Evolutionary conservation across 495 filamentous ascomycete species (phyloP).

Genomic region (Tuber melanosporum): DNA sequence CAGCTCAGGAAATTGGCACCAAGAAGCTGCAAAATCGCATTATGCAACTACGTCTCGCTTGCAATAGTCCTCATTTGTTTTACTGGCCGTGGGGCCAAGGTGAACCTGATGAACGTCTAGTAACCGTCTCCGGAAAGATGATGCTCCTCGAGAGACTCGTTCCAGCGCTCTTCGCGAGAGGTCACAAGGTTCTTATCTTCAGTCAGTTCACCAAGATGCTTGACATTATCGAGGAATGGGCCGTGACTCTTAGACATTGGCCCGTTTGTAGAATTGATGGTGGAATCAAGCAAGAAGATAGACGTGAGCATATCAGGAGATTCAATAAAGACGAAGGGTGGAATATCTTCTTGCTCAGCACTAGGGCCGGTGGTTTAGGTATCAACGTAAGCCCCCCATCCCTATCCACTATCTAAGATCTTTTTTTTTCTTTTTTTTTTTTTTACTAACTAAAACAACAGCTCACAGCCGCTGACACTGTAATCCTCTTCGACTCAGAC

Average conservation of each 20-base stretch:
- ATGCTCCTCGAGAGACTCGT: slow-evolving; percentile 82
- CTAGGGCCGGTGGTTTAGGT: slow-evolving; percentile 86
- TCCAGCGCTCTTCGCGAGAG: slow-evolving; percentile 62
- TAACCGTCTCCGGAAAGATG: slow-evolving; percentile 91
- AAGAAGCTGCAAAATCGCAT: slow-evolving; percentile 95
- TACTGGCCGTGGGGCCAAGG: slow-evolving; percentile 72
- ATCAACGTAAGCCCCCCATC: slow-evolving; percentile 57
- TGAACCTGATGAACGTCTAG: slow-evolving; percentile 61
- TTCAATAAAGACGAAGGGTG: slow-evolving; percentile 69
- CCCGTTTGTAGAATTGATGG: slow-evolving; percentile 87
- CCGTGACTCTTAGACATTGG: slow-evolving; percentile 63
- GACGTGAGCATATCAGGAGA: slow-evolving; percentile 71
- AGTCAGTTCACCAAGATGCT: slow-evolving; percentile 93
- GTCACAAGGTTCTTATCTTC: slow-evolving; percentile 92
- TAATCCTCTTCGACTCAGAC: slow-evolving; percentile 72
- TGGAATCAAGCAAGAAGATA: slow-evolving; percentile 68
- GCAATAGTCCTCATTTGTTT: slow-evolving; percentile 93
- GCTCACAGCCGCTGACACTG: slow-evolving; percentile 59
- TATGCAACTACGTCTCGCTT: slow-evolving; percentile 85
- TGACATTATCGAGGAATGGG: slow-evolving; percentile 85
- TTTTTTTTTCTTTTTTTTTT: not conserved
- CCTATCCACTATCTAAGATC: not conserved
- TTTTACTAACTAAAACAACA: not conserved
- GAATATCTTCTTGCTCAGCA: slow-evolving; percentile 81
- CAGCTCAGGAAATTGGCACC: slow-evolving; percentile 69